Percentiles rank a stretch among this genome's conserved stretches.
Evolutionary conservation across 2,329 filamentous ascomycete species (phyloP).

Genomic region (Calonectria ilicicola): DNA sequence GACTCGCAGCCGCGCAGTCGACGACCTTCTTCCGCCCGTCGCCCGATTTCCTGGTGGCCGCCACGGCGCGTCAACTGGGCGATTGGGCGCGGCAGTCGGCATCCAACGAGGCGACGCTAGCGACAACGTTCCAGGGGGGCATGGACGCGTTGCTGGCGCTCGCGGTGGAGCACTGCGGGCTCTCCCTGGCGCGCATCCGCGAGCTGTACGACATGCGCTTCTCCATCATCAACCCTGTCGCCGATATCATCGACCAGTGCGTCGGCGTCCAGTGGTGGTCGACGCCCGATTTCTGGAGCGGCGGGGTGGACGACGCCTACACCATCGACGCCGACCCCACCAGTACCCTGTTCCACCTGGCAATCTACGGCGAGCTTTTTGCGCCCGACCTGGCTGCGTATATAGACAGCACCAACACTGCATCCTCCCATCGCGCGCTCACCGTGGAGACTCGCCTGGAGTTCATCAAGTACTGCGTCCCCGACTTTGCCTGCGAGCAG

Average conservation of each 20-base stretch:
- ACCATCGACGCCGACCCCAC: conserved; percentile 9
- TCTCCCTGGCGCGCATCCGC: conserved; percentile 17
- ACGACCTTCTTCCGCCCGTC: conserved; percentile 17
- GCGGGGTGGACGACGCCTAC: conserved; percentile 20
- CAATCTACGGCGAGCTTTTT: conserved; percentile 21
- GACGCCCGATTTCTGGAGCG: conserved; percentile 15
- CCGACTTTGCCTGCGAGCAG: conserved; percentile 19
- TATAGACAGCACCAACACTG: background rate
- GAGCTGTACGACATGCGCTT: conserved; percentile 18
- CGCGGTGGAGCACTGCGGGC: conserved; percentile 13
- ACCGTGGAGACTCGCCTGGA: conserved; percentile 15
- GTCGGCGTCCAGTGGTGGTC: conserved; percentile 16
- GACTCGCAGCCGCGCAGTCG: conserved; percentile 16
- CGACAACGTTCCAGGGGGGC: background rate
- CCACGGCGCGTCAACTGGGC: conserved; percentile 16
- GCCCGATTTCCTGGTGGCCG: conserved; percentile 13
- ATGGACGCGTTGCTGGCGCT: conserved; percentile 11
- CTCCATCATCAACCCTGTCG: conserved; percentile 17
- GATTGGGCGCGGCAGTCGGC: conserved; percentile 5
- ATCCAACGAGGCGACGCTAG: conserved; percentile 10
- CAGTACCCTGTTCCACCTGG: conserved; percentile 16
- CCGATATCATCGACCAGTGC: conserved; percentile 18
- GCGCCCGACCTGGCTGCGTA: conserved; percentile 2
- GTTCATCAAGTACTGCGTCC: conserved; percentile 22
- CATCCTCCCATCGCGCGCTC: background rate